phyloP scores from a whole-genome alignment of 768 basidiomycete genomes.

The Scleroderma bovista region DNA sequence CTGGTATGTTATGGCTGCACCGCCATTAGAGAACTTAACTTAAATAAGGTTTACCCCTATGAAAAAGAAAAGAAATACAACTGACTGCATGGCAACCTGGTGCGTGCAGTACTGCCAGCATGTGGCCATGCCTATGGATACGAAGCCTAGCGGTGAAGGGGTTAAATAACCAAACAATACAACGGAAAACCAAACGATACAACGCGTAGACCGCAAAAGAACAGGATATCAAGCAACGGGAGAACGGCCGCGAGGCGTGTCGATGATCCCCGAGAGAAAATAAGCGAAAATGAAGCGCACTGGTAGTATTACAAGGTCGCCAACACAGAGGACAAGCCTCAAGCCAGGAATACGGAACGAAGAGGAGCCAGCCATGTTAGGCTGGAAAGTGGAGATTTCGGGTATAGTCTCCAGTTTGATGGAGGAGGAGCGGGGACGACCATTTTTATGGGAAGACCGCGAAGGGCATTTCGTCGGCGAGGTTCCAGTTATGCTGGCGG shows the following conservation, averaged over 20 bases:
- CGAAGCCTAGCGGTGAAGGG: neutral
- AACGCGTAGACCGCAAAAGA: neutral
- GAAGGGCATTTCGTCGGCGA: slow-evolving; percentile 10
- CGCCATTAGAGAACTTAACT: no score
- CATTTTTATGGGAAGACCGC: slow-evolving; percentile 20
- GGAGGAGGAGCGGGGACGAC: slow-evolving; percentile 17
- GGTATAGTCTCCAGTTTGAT: slow-evolving; percentile 35
- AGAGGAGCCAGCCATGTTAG: slow-evolving; percentile 10
- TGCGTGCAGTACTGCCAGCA: no score
- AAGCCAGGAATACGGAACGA: slow-evolving; percentile 24
- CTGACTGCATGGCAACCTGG: no score
- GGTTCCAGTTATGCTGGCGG: slow-evolving; percentile 13
- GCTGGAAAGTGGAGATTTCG: slow-evolving; percentile 28
- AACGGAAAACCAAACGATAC: neutral
- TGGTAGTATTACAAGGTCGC: slow-evolving; percentile 25
- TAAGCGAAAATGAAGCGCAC: slow-evolving; percentile 19
- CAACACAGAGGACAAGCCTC: slow-evolving; percentile 23
- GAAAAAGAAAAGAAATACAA: no score
- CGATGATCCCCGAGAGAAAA: slow-evolving; percentile 21
- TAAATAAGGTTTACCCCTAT: no score
- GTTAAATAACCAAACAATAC: neutral
- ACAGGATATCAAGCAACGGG: neutral
- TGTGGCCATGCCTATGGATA: slow-evolving; percentile 1
- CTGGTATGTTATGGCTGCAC: no score
- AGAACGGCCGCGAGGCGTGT: slow-evolving; percentile 13